Evolutionary conservation across 495 filamentous ascomycete species (phyloP), one percentile per base, ranked within the genome.

Genomic region (Massariosphaeria phaeospora): DNA sequence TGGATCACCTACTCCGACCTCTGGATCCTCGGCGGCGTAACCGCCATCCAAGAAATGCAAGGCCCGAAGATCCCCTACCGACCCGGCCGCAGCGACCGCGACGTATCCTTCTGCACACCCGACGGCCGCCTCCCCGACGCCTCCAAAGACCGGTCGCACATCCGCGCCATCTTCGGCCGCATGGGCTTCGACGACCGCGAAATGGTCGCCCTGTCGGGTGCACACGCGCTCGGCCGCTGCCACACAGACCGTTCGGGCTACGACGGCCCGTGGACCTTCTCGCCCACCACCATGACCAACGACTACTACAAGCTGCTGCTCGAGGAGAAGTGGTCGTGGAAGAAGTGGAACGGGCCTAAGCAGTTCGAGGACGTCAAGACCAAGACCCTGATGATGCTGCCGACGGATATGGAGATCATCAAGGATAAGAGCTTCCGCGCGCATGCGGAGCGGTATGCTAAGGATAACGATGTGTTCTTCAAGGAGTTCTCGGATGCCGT

Each of bases 161-260:
- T 98, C 66, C 86, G 93, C 52, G 81, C 83, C 71, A 86, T 98
- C 77, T 98, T 98, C 79, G 79, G 81, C 70, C 88, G 91, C 69
- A 96, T 96, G 91, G 93, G 93, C 53, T 98, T 98, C 79, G 84
- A 94, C 71, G 93, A 98, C 75, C 85, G 84, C 43, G 91, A 98
- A 72, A 96, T 96, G 63, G 91, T 96, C 26, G 93, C 93, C 25
- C 77, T 98, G 52, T 73, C 75, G 25, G 93, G 93, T 56, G 93
- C 89, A 29, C 93, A 98, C 76, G 89, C 93, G 17, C 78, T 98
- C 10, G 93, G 93, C 36, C 84, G 93, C 35, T 95, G 89, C 73
- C 93, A 98, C 78, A 75, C 84, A 7, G 84, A 94, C 71, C 88
- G 91, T 57, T 85, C 79, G 61, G 93, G 93, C 46, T 98, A 80